Evolutionary conservation across 768 basidiomycete genomes (phyloP), one percentile per base, ranked within the genome.

Genomic region (Clitopilus hobsonii): DNA sequence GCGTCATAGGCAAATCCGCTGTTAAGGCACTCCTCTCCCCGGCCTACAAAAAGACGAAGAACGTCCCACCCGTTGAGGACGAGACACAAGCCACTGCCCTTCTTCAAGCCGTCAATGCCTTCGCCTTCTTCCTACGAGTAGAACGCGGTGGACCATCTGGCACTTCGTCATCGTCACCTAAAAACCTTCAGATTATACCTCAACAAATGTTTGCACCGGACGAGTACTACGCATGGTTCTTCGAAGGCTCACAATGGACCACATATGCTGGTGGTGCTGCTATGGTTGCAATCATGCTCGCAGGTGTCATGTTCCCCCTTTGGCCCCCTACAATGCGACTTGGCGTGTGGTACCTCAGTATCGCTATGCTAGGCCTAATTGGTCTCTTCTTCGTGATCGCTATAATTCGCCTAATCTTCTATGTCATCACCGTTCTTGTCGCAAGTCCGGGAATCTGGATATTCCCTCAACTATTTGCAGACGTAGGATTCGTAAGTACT

Each of bases 301-400:
- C 89, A 4, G 95, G 91, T 1, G 95, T 98, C 65, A 97, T 99
- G 94, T 99, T 97, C 84, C 97, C 97, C 3, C 80, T 99, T 14
- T 99, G 97, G 97, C 97, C 97, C 1, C 84, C 89, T 49, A 85
- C 84, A 63, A 84, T 99, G 82, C 83, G 96, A 13, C 75, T 95
- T 26, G 95, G 96, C 29, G 96, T 95, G 54, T 98, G 91, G 89
- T 99, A 99, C 70, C 76, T 99, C 60, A 90, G 88, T 61, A 86
- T 98, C 55, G 89, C 74, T 47, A 86, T 94, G 72, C 79, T 99
- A 38, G 91, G 89, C 26, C 77, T 98, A 59, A 82, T 98, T 55
- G 95, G 84, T 28, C 74, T 92, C 55, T 95, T 99, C 76, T 93
- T 98, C 66, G 94, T 69, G 10, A 81, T 98, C 56, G 92, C 94